Percentiles rank a stretch among this genome's conserved stretches.
Conservation (phyloP, 2,329 filamentous ascomycete genomes). For the Pseudogymnoascus sp. region DNA sequence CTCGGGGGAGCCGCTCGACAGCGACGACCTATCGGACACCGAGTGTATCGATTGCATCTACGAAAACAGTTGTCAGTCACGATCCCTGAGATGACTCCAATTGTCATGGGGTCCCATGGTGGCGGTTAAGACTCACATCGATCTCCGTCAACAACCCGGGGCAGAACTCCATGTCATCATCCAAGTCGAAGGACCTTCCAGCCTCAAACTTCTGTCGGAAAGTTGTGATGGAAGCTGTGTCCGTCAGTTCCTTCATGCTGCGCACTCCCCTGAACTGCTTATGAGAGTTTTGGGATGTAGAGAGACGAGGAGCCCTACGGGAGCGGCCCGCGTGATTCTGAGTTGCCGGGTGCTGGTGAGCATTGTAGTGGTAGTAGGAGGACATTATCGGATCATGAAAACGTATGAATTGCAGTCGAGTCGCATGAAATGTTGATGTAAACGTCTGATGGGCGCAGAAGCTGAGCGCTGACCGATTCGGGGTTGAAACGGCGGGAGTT, state of each 20-base stretch:
- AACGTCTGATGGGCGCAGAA: neutral
- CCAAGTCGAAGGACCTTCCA: conserved; percentile 86
- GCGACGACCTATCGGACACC: conserved; percentile 84
- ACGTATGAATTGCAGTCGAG: neutral
- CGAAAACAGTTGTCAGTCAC: conserved; percentile 25
- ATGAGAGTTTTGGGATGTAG: conserved; percentile 73
- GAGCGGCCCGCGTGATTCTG: conserved; percentile 69
- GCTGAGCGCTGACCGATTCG: neutral
- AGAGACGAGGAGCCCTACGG: conserved; percentile 73
- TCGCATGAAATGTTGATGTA: neutral
- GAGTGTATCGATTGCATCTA: conserved; percentile 90
- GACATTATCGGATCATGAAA: conserved; percentile 45
- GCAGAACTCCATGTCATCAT: conserved; percentile 95
- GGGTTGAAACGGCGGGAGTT: neutral
- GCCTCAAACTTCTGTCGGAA: conserved; percentile 88
- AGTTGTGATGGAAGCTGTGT: conserved; percentile 65
- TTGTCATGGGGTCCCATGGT: neutral
- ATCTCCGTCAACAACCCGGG: conserved; percentile 85
- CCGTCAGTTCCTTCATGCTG: conserved; percentile 78
- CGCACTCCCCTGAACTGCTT: conserved; percentile 81
- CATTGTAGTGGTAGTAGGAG: conserved; percentile 56
- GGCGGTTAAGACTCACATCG: conserved; percentile 59
- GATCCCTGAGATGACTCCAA: neutral
- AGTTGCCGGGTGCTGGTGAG: conserved; percentile 49
- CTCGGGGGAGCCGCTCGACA: conserved; percentile 90